Base-by-base conservation (phyloP, 2,329 filamentous ascomycete genomes). In the Drechslerella coelobrocha region DNA sequence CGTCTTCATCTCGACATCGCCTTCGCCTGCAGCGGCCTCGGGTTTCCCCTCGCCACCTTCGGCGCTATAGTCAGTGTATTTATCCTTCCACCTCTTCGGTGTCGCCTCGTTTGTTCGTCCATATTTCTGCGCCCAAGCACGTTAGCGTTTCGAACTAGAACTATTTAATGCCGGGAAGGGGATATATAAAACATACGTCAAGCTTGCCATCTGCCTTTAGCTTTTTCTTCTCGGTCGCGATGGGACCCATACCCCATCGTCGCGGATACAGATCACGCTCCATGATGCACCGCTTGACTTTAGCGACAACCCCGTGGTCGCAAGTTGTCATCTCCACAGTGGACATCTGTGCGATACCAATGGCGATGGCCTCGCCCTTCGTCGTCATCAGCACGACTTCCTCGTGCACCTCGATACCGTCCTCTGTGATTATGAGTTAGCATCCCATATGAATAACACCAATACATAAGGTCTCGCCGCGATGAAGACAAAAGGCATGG, bases 281-380 rank as follows among this genome's bases (percentile, higher is more conserved):
- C 94, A 99, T 99, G 81, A 99, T 99, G 81, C 92, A 96, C 77
- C 94, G 89, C 88, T 99, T 99, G 79, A 99, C 91, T 85, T 97
- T 97, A 76, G 94, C 94, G 68, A 97, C 93, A 68, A 97, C 92
- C 76, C 94, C 94, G 81, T 99, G 94, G 79, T 97, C 92, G 81
- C 94, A 97, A 31, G 92, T 93, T 27, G 91, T 91, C 81, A 99
- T 90, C 82, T 97, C 94, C 52, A 97, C 92, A 1, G 92, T 96
- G 39, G 92, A 96, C 94, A 99, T 99, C 80, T 96, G 91, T 17
- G 94, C 92, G 77, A 97, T 96, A 77, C 90, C 94, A 72, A 99
- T 86, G 68, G 94, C 94, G 78, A 99, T 97, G 47, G 94, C 94
- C 83, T 99, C 94, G 77, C 94, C 94, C 86, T 99, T 99, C 78